Conservation (phyloP, 2,329 filamentous ascomycete species). For the Botryosphaeria dothidea region DNA sequence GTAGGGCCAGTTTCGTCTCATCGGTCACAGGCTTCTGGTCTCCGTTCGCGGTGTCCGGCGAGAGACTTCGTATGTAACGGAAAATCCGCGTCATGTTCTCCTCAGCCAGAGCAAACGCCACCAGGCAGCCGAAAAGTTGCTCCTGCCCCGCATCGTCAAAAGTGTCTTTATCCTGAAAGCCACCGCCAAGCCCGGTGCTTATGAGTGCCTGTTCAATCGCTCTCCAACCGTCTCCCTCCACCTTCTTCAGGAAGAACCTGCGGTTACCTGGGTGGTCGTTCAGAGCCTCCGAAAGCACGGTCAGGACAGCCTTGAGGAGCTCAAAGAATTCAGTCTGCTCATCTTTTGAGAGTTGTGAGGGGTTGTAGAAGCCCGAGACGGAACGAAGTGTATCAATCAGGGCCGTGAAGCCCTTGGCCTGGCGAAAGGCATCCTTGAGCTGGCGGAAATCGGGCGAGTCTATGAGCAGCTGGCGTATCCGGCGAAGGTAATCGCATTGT, state of each 20-base stretch:
- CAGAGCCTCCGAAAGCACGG: conserved; percentile 73
- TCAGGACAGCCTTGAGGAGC: conserved; percentile 70
- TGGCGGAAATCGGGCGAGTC: conserved; percentile 51
- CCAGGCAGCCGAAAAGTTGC: conserved; percentile 78
- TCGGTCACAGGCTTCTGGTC: conserved; percentile 26
- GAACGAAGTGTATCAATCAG: conserved; percentile 69
- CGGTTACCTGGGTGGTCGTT: conserved; percentile 81
- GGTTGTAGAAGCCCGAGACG: conserved; percentile 75
- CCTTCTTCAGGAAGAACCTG: conserved; percentile 77
- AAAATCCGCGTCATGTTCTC: conserved; percentile 72
- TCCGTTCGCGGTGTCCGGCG: conserved; percentile 19
- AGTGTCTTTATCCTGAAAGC: conserved; percentile 30
- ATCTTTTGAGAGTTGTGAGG: conserved; percentile 59
- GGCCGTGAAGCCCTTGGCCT: conserved; percentile 74
- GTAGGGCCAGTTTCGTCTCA: neutral
- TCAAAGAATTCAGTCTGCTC: conserved; percentile 68
- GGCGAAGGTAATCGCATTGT: conserved; percentile 57
- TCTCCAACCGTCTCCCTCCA: conserved; percentile 77
- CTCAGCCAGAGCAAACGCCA: conserved; percentile 80
- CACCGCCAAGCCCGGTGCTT: conserved; percentile 57
- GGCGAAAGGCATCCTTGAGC: conserved; percentile 79
- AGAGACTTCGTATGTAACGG: conserved; percentile 35
- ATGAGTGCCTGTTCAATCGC: conserved; percentile 72
- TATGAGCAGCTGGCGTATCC: conserved; percentile 66
- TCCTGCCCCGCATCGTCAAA: conserved; percentile 52